Evolutionary conservation across 2,329 filamentous ascomycete genomes (phyloP).

Genomic region (Monosporascus cannonballus): DNA sequence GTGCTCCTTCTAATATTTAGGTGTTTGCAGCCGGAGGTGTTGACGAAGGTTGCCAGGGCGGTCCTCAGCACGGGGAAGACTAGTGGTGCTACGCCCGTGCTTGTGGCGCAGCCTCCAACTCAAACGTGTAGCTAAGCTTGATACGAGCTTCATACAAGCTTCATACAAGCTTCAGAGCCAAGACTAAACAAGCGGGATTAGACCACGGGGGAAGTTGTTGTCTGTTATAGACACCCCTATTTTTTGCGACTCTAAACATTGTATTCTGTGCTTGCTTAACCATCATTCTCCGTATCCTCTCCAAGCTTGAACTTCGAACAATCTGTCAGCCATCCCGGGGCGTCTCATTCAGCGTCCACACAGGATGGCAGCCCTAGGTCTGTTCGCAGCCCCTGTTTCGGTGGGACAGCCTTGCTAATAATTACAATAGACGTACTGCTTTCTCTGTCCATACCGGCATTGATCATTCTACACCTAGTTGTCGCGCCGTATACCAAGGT

Average conservation of each 20-base stretch:
- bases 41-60: no score
- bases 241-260: no score
- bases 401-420: constrained; percentile 1
- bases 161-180: background rate
- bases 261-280: background rate
- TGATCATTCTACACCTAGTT: constrained; percentile 64
- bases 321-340: background rate
- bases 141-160: no score
- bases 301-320: background rate
- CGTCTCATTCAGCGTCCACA: background rate
- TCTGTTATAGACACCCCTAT: background rate
- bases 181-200: background rate
- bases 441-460: constrained; percentile 51
- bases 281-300: background rate
- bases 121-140: background rate
- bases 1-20: no score
- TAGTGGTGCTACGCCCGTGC: no score
- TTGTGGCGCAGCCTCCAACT: background rate
- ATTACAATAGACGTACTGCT: constrained; percentile 39
- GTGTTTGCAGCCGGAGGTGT: no score
- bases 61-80: no score
- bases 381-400: constrained; percentile 1
- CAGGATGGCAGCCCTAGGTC: constrained; percentile 20
- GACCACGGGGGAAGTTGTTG: background rate
- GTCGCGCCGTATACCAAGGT: constrained; percentile 90